Evolutionary conservation across 306 rosid genomes (phyloP), one percentile per base, ranked within the genome.

Genomic region (Prunus fruticosa): DNA sequence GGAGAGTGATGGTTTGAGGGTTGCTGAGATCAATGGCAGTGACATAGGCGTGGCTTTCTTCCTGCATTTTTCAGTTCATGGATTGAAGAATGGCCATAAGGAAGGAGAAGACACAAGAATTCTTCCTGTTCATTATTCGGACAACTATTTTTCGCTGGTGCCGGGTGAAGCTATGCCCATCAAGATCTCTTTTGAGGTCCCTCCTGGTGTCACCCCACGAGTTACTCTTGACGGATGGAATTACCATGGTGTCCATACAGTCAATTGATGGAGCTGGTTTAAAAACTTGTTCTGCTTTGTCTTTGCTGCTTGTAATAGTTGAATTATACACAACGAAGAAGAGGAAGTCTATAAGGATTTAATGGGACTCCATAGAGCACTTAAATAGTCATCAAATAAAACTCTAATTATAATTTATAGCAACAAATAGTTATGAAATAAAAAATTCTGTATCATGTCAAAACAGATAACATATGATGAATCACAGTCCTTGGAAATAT

Each of bases 11-110:
- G 79, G 86, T 66, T 63, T 67, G 67, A 83, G 78, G 79, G 86
- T 84, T 47, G 77, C 83, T 18, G 90, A 92, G 71, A 83, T 78
- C 45, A 72, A 86, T 19, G 97, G 96, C 14, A 8, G 81, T 7
- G 93, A 87, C 71, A 82, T 61, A 0, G 97, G 96, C n/a, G 96
- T 95, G 78, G 97, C 95, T 69, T 95, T 92, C 90, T 95, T 94
- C 74, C 92, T 95, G 79, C 91, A 95, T 75, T 81, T 95, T 58
- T 88, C 92, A 41, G 95, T 92, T 70, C 95, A 92, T 83, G 82
- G 81, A 81, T 80, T 84, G 14, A 82, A 82, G 82, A 72, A 50
- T 11, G 83, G 80, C 62, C 71, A 16, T 57, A 86, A 81, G 76
- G 88, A 89, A 82, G 93, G 91, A 73, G 90, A 87, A 56, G 97